phyloP scores from a whole-genome alignment of 2,329 filamentous ascomycete genomes.

The Tolypocladium paradoxum region DNA sequence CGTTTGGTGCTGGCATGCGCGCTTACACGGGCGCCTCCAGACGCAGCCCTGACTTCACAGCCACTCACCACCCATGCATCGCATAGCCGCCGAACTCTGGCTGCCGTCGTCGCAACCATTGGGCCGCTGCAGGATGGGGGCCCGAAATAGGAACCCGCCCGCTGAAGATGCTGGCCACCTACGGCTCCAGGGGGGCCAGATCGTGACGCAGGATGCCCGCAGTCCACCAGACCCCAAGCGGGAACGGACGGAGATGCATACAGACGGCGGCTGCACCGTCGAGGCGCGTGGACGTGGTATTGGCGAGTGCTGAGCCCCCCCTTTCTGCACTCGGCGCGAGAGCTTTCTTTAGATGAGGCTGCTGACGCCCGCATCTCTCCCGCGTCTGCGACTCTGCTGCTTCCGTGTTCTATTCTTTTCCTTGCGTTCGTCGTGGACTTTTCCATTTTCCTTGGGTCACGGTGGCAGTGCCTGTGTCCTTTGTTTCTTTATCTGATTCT shows the following conservation, averaged over 20 bases:
- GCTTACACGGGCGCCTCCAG: background rate
- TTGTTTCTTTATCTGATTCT: background rate
- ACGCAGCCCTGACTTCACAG: background rate
- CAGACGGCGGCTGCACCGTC: background rate
- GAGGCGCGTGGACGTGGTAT: background rate
- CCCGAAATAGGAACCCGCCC: background rate
- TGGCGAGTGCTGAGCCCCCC: background rate
- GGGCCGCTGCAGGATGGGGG: background rate
- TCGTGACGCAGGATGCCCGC: background rate
- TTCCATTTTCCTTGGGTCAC: constrained; percentile 2
- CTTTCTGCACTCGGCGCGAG: background rate
- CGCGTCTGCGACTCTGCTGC: constrained; percentile 7
- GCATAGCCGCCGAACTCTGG: background rate
- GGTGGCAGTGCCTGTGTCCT: background rate
- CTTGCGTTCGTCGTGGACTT: constrained; percentile 4
- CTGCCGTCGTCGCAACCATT: background rate
- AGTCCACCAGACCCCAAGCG: background rate
- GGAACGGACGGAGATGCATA: background rate
- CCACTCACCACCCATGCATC: background rate
- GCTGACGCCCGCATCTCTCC: background rate
- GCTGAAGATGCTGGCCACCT: background rate
- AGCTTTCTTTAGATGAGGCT: background rate
- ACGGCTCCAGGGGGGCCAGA: background rate
- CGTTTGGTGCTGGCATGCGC: background rate
- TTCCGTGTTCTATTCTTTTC: constrained; percentile 9